A percentile compares a stretch with the other conserved stretches of the same genome.
Conservation (phyloP, 352 stramenopile species). For the Phytophthora meadii region DNA sequence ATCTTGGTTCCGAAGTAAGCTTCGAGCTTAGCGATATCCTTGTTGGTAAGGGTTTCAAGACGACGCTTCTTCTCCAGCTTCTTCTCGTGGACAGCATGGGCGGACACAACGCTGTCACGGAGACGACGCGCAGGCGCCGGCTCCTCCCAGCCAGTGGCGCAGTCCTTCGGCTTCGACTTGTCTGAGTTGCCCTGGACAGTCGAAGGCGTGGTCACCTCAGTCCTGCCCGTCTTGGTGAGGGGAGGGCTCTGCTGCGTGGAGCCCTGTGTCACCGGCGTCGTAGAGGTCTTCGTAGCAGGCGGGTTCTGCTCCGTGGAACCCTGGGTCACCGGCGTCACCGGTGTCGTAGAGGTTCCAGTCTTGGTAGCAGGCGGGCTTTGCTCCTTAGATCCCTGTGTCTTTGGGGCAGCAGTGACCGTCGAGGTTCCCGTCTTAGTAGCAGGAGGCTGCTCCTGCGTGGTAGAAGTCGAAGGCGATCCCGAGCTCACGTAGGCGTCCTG, state of each 20-base stretch:
- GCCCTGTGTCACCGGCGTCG: constrained; percentile 2
- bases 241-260: constrained; percentile 5
- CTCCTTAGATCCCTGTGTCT: too few relatives aligned
- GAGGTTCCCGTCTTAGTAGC: too few relatives aligned
- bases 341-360: too few relatives aligned
- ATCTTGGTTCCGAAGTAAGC: constrained; percentile 34
- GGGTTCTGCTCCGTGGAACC: constrained; percentile 2
- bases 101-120: constrained; percentile 19
- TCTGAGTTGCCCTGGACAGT: constrained; percentile 1
- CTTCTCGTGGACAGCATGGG: constrained; percentile 6
- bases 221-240: constrained; percentile 12
- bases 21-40: constrained; percentile 35
- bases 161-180: constrained; percentile 26
- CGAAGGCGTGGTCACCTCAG: constrained; percentile 1
- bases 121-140: constrained; percentile 5
- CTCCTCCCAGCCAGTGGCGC: constrained; percentile 38
- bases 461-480: constrained; percentile 5
- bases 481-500: constrained; percentile 18
- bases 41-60: constrained; percentile 24
- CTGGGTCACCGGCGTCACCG: constrained; percentile 1
- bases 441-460: too few relatives aligned
- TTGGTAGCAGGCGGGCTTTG: too few relatives aligned
- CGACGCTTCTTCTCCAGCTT: constrained; percentile 22
- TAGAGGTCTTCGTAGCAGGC: background rate
- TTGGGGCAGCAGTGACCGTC: too few relatives aligned